phyloP scores from a whole-genome alignment of 257 asterid genomes.

The Fraxinus quadrangulata region DNA sequence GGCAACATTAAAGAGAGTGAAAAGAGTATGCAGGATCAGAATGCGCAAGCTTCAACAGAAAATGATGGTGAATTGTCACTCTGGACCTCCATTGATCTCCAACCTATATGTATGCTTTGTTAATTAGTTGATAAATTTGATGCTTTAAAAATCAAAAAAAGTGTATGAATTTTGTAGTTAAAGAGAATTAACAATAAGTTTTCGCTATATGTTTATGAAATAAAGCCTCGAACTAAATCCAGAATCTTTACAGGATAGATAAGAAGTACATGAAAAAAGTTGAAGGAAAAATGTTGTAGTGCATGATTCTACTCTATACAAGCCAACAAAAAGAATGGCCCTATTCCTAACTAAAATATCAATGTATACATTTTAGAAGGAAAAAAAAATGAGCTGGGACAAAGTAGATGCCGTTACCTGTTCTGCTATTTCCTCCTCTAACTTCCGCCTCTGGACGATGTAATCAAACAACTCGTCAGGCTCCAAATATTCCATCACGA shows the following conservation, averaged over 20 bases:
- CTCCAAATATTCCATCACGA: constrained; percentile 91
- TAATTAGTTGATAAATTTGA: constrained; percentile 11
- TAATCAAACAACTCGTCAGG: constrained; percentile 88
- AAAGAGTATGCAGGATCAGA: background rate
- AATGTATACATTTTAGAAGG: background rate
- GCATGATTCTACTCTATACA: constrained; percentile 39
- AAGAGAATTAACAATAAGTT: constrained; percentile 7
- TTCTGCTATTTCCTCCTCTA: constrained; percentile 92
- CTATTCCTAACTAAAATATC: constrained; percentile 23
- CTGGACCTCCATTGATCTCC: constrained; percentile 51
- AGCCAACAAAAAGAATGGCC: constrained; percentile 37
- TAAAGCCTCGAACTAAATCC: constrained; percentile 17
- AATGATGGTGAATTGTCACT: constrained; percentile 41
- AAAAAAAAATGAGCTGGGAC: background rate
- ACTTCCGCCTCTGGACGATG: constrained; percentile 87
- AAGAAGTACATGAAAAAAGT: constrained; percentile 15
- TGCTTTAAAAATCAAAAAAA: background rate
- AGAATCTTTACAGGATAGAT: constrained; percentile 20
- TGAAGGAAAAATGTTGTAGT: constrained; percentile 26
- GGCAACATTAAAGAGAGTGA: background rate
- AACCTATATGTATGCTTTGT: constrained; percentile 39
- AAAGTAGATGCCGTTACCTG: constrained; percentile 52
- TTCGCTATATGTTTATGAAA: constrained; percentile 20
- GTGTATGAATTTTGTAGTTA: background rate
- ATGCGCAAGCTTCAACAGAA: constrained; percentile 19